A percentile compares a stretch with the other conserved stretches of the same genome.
Conservation (phyloP, 208 protist species). For the Leishmania aethiopica region DNA sequence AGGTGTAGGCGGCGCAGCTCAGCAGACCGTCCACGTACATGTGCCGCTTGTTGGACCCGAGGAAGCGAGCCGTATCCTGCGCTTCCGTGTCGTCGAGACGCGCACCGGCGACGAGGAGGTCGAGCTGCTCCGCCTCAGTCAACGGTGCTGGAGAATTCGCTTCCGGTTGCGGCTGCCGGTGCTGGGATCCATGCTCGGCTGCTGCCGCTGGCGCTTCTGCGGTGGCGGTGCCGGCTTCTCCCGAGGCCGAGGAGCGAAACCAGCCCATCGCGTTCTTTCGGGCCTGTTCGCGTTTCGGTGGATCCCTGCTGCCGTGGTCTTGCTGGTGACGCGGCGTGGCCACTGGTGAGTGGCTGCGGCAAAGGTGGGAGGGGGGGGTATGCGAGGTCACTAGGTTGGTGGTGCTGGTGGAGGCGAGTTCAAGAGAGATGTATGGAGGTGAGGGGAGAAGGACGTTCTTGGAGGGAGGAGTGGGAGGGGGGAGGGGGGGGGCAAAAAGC, state of each 20-base stretch:
- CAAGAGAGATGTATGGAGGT: no score
- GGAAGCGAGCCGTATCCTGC: constrained; percentile 29
- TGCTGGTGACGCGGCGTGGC: background rate
- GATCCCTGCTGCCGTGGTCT: background rate
- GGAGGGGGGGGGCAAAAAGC: background rate
- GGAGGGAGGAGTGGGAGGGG: no score
- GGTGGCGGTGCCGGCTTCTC: background rate
- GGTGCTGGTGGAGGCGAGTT: background rate
- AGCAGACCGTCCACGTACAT: constrained; percentile 52
- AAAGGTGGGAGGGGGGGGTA: background rate
- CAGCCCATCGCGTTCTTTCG: constrained; percentile 6
- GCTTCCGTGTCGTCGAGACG: constrained; percentile 34
- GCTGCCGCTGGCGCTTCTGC: background rate
- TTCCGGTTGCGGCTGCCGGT: background rate
- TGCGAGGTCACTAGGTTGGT: background rate
- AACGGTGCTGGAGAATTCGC: background rate
- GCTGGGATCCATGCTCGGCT: background rate
- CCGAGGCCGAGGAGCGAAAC: constrained; percentile 8
- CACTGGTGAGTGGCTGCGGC: background rate
- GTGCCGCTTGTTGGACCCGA: constrained; percentile 63
- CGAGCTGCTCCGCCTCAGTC: constrained; percentile 44
- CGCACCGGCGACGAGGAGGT: constrained; percentile 54
- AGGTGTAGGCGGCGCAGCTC: constrained; percentile 62
- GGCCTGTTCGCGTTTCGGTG: background rate
- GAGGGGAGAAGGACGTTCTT: background rate